Conservation (phyloP, 352 stramenopile genomes). For the Phytophthora pini region DNA sequence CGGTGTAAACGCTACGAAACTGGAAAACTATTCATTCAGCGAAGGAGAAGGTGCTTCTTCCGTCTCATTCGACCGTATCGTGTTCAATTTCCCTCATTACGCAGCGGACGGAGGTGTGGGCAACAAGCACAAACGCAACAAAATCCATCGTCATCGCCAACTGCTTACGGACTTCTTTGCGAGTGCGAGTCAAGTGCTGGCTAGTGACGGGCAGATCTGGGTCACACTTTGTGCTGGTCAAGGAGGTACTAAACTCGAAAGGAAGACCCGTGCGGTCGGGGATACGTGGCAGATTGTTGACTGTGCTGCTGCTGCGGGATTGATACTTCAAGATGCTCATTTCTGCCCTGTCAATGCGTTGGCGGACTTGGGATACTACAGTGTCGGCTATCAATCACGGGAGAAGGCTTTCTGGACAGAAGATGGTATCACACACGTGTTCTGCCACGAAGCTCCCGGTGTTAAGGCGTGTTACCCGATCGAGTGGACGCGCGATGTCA, state of each 20-base stretch:
- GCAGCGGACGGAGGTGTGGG: conserved; percentile 65
- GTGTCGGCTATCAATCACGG: conserved; percentile 78
- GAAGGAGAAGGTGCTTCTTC: background rate
- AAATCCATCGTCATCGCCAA: conserved; percentile 85
- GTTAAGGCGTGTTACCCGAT: conserved; percentile 59
- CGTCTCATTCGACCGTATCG: conserved; percentile 64
- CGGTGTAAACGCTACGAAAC: conserved; percentile 73
- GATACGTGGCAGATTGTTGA: conserved; percentile 87
- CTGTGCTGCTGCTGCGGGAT: conserved; percentile 57
- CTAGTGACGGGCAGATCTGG: conserved; percentile 71
- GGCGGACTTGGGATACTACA: conserved; percentile 74
- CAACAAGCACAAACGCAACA: conserved; percentile 74
- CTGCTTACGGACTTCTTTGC: conserved; percentile 80
- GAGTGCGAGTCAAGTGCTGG: conserved; percentile 62
- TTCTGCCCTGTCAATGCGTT: conserved; percentile 67
- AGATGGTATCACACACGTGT: conserved; percentile 76
- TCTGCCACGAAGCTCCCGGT: conserved; percentile 54
- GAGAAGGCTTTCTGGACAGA: conserved; percentile 79
- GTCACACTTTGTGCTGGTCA: conserved; percentile 84
- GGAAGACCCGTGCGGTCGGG: conserved; percentile 57
- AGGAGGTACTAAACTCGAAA: conserved; percentile 77
- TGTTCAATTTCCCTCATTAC: conserved; percentile 91
- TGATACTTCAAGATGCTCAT: conserved; percentile 72
- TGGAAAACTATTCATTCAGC: conserved; percentile 49
- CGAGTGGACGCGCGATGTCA: conserved; percentile 71